Percentiles rank a stretch among this genome's conserved stretches.
Evolutionary conservation across 2,329 filamentous ascomycete species (phyloP).

Genomic region (Xenosphaeropsis pyriputrescens): DNA sequence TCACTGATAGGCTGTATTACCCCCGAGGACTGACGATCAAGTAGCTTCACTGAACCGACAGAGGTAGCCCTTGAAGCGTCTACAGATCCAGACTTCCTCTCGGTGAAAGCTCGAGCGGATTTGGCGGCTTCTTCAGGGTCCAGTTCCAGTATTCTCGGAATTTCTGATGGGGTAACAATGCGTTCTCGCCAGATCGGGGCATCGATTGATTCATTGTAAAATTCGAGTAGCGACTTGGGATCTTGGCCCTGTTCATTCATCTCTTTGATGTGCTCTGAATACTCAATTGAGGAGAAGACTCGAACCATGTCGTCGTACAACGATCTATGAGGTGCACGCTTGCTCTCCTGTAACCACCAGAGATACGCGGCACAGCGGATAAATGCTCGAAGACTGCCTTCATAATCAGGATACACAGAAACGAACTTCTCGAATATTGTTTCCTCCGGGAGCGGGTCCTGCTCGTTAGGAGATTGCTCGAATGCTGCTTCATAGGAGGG

Average conservation of each 20-base stretch:
- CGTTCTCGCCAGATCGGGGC: constrained; percentile 9
- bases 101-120: not conserved
- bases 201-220: constrained; percentile 20
- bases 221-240: constrained; percentile 24
- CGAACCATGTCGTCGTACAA: constrained; percentile 38
- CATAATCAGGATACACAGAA: not conserved
- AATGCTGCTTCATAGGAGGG: not conserved
- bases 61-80: too few species aligned
- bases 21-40: too few species aligned
- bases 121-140: constrained; percentile 2
- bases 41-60: too few species aligned
- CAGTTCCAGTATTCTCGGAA: constrained; percentile 5
- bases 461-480: too few species aligned
- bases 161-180: constrained; percentile 8
- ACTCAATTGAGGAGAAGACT: constrained; percentile 24
- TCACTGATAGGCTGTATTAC: too few species aligned
- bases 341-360: constrained; percentile 16
- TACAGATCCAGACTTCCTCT: too few species aligned
- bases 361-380: constrained; percentile 25
- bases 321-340: constrained; percentile 23
- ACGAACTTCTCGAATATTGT: not conserved
- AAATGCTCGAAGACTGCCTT: not conserved
- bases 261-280: constrained; percentile 23
- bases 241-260: constrained; percentile 10
- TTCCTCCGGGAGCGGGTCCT: too few species aligned